Base-by-base conservation (phyloP, 2,329 filamentous ascomycete genomes). In the Ilyonectria sp. region DNA sequence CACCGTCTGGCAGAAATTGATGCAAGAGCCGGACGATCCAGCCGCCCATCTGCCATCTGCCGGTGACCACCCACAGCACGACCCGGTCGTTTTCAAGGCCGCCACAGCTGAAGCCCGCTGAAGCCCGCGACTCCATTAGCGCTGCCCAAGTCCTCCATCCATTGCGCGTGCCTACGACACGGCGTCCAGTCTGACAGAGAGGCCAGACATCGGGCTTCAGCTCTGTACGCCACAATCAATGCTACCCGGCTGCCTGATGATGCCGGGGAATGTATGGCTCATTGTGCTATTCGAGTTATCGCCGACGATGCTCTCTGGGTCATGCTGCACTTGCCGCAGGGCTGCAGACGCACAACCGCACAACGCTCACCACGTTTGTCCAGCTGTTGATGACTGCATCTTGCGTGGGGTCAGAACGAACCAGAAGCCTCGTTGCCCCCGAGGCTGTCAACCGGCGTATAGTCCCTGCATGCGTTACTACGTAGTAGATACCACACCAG, bases 71-170 rank as follows among this genome's bases (percentile, higher is more conserved):
- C 19, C 33, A 21, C 15, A 19, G 23, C 4, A 33, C 17, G 5
- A 26, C 44, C 33, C 44, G n/a, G 33, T 15, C 37, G 23, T 43
- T 31, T 43, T 13, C 43, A 50, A 53, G 52, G 15, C 46, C 54
- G 64, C 54, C 60, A 55, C 55, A 55, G 60, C 64, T 67, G 60
- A 59, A 62, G 10, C 64, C 37, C 47, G 60, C 59, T 67, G 60
- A 59, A 62, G 10, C 64, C 37, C 37, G 17, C 49, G 50, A 11
- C 13, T 10, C 54, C 4, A 57, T 59, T 56, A 56, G 59, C 47
- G 64, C 17, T 29, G 11, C 49, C 21, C 44, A 35, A 31, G 43
- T 60, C 13, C 33, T 15, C 26, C 26, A 26, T 55, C 43, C 52
- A 57, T 21, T 44, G 52, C 53, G 52, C 52, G 31, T 21, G 35